Conservation (phyloP, 2,329 filamentous ascomycete species). For the Sporothrix dimorphospora region DNA sequence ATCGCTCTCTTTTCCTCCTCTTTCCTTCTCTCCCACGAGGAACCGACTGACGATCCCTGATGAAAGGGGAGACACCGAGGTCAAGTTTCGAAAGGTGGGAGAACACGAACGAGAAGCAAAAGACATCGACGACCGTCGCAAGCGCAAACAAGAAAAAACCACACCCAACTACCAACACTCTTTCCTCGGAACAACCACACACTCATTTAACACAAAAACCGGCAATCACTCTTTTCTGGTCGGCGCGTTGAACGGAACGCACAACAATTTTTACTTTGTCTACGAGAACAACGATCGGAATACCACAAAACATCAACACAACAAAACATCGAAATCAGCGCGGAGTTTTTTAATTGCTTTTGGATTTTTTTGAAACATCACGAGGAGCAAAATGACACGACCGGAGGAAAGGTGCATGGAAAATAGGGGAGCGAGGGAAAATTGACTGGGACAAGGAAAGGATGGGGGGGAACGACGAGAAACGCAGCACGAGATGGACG, state of each 20-base stretch:
- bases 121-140: background rate
- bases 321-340: constrained; percentile 3
- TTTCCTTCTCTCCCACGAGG: constrained; percentile 30
- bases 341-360: constrained; percentile 2
- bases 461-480: background rate
- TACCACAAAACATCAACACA: background rate
- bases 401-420: background rate
- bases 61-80: constrained; percentile 28
- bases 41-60: constrained; percentile 23
- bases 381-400: background rate
- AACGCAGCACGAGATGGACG: background rate
- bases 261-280: constrained; percentile 4
- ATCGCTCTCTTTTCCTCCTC: background rate
- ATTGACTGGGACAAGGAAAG: background rate
- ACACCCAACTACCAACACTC: constrained; percentile 4
- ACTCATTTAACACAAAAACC: background rate
- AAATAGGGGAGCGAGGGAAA: background rate
- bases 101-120: background rate
- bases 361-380: background rate
- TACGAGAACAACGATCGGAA: constrained; percentile 21
- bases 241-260: background rate
- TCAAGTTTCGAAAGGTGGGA: background rate
- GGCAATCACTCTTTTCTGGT: background rate
- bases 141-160: background rate
- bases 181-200: background rate